Percentiles rank a stretch among this genome's conserved stretches.
phyloP scores from a whole-genome alignment of 257 asterid species.

The Gentiana macrophylla region DNA sequence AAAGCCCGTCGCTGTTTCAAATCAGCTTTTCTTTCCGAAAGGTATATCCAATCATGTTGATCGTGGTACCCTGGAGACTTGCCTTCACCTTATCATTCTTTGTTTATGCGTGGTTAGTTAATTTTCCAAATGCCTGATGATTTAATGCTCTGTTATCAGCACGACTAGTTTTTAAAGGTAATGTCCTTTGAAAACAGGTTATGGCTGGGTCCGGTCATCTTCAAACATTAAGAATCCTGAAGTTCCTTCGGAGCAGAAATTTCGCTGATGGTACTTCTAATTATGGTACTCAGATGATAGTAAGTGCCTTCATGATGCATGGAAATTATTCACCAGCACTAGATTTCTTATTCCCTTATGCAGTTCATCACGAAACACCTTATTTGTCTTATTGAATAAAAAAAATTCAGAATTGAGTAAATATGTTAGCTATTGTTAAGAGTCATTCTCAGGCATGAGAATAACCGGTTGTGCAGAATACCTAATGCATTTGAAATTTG shows the following conservation, averaged over 20 bases:
- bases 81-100: slow-evolving; percentile 94
- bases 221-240: slow-evolving; percentile 69
- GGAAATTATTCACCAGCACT: not conserved
- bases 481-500: not conserved
- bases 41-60: slow-evolving; percentile 74
- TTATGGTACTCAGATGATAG: slow-evolving; percentile 87
- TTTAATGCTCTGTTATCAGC: slow-evolving; percentile 1
- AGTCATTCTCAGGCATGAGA: not conserved
- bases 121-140: slow-evolving; percentile 4
- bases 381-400: no score
- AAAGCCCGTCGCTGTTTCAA: slow-evolving; percentile 58
- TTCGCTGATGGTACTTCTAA: slow-evolving; percentile 65
- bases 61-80: slow-evolving; percentile 87
- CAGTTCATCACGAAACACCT: not conserved
- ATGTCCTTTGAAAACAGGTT: slow-evolving; percentile 43
- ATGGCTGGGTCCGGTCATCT: slow-evolving; percentile 99
- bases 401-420: no score
- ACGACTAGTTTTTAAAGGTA: slow-evolving; percentile 12
- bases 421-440: no score
- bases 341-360: not conserved
- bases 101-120: slow-evolving; percentile 80
- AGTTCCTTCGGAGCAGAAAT: slow-evolving; percentile 76
- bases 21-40: slow-evolving; percentile 49
- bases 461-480: not conserved
- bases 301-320: slow-evolving; percentile 31